A percentile compares a stretch with the other conserved stretches of the same genome.
Evolutionary conservation across 1,139 yeast genomes (phyloP).

Genomic region (Suhomyces coccinellae): DNA sequence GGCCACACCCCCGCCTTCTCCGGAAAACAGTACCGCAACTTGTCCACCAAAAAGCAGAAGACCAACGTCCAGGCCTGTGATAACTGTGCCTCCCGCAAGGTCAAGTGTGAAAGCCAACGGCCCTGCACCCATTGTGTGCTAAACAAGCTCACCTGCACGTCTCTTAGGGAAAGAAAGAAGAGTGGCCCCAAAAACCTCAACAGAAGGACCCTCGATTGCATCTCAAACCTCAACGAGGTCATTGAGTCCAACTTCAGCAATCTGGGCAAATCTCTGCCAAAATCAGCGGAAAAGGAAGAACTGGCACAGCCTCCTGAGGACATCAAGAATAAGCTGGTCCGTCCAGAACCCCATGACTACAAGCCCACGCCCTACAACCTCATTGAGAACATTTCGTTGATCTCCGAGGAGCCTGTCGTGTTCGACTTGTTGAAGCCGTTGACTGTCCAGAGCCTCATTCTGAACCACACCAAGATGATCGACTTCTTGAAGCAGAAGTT

Average conservation of each 20-base stretch:
- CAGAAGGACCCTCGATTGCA: slow-evolving; percentile 35
- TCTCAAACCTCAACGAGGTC: slow-evolving; percentile 22
- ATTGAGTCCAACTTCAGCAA: slow-evolving; percentile 12
- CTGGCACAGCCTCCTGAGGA: not conserved
- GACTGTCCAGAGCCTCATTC: slow-evolving; percentile 32
- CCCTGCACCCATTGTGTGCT: slow-evolving; percentile 45
- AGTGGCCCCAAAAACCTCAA: slow-evolving; percentile 47
- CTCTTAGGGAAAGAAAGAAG: slow-evolving; percentile 40
- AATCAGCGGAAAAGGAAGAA: not conserved
- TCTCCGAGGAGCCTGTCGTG: slow-evolving; percentile 19
- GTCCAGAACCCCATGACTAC: slow-evolving; percentile 15
- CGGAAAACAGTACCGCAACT: slow-evolving; percentile 6
- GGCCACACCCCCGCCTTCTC: not conserved
- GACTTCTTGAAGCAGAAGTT: slow-evolving; percentile 28
- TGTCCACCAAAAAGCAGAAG: slow-evolving; percentile 15
- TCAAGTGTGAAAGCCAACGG: slow-evolving; percentile 41
- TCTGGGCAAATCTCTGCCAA: slow-evolving; percentile 4
- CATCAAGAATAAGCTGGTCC: not conserved
- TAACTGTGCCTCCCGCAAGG: slow-evolving; percentile 47
- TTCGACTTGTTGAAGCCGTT: slow-evolving; percentile 24
- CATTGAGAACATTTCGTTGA: slow-evolving; percentile 17
- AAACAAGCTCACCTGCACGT: slow-evolving; percentile 40
- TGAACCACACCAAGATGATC: slow-evolving; percentile 25
- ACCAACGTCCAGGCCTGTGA: slow-evolving; percentile 35
- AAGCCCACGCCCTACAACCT: slow-evolving; percentile 17